These are phyloP conservation scores for Aquilaria yunnanensis DNA, from an alignment of 345 rosid species.

Conservation along the genomic window DNA sequence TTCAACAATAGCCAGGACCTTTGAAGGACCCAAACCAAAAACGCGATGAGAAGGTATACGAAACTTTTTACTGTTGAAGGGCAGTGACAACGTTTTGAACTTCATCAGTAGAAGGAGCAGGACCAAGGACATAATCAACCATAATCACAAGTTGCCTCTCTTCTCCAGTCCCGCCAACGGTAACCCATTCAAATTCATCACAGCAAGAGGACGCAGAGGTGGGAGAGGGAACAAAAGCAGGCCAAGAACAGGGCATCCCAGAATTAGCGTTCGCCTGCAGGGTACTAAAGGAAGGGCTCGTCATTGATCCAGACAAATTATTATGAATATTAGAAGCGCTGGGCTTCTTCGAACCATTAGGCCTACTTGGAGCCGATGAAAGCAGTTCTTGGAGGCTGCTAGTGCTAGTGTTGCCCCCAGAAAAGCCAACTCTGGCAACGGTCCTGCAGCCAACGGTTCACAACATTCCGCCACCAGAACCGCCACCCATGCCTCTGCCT, in stretches of 20 bases:
- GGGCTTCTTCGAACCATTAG: conserved; percentile 25
- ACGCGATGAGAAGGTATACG: too few species aligned
- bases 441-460: conserved; percentile 39
- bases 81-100: conserved; percentile 65
- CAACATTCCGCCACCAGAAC: conserved; percentile 32
- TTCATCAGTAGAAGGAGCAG: conserved; percentile 62
- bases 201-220: conserved; percentile 19
- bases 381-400: too few species aligned
- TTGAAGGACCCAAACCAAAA: too few species aligned
- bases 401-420: conserved; percentile 23
- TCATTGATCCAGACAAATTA: conserved; percentile 30
- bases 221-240: conserved; percentile 19
- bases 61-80: conserved; percentile 42
- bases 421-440: conserved; percentile 37
- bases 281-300: conserved; percentile 18
- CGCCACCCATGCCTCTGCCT: conserved; percentile 46
- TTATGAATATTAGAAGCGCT: not conserved
- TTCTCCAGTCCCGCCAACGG: conserved; percentile 28
- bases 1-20: too few species aligned
- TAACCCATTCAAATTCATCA: conserved; percentile 62
- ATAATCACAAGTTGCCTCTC: too few species aligned
- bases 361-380: not conserved
- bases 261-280: conserved; percentile 21
- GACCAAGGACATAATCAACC: conserved; percentile 34
- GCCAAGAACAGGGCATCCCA: conserved; percentile 16